These are phyloP conservation scores for Magnusiomyces clavatus DNA, from an alignment of 1,139 yeast genomes.

Conservation along the genomic window DNA sequence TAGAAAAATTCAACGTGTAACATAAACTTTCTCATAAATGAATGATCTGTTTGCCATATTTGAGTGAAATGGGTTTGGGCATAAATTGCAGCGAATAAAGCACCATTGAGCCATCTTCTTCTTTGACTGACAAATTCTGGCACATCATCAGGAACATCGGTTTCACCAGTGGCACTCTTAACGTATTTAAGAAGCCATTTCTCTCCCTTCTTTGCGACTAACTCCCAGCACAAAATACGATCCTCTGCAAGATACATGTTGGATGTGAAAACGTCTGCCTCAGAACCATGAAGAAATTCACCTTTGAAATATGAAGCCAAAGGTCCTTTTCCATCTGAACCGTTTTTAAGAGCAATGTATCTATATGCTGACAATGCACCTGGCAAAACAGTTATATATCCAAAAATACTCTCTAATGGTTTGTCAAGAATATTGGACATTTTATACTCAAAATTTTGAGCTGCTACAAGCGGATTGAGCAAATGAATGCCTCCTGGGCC, in stretches of 20 bases:
- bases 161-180: conserved; percentile 89
- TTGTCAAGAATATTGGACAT: conserved; percentile 93
- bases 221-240: conserved; percentile 94
- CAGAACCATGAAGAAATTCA: conserved; percentile 54
- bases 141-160: conserved; percentile 90
- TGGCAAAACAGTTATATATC: conserved; percentile 88
- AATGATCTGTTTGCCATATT: conserved; percentile 84
- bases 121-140: conserved; percentile 92
- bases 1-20: conserved; percentile 78
- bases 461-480: conserved; percentile 86
- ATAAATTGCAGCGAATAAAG: conserved; percentile 90
- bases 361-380: conserved; percentile 96
- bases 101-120: conserved; percentile 98
- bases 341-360: conserved; percentile 76
- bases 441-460: conserved; percentile 94
- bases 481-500: conserved; percentile 78
- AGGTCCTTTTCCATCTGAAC: conserved; percentile 90
- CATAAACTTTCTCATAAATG: conserved; percentile 63
- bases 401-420: conserved; percentile 88
- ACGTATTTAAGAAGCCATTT: conserved; percentile 93
- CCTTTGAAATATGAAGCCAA: conserved; percentile 83
- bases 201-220: conserved; percentile 78
- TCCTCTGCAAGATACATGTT: conserved; percentile 98
- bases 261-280: conserved; percentile 80
- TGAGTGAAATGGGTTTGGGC: conserved; percentile 71